Base-by-base conservation (phyloP, 2,329 filamentous ascomycete genomes). In the Didymella exigua region DNA sequence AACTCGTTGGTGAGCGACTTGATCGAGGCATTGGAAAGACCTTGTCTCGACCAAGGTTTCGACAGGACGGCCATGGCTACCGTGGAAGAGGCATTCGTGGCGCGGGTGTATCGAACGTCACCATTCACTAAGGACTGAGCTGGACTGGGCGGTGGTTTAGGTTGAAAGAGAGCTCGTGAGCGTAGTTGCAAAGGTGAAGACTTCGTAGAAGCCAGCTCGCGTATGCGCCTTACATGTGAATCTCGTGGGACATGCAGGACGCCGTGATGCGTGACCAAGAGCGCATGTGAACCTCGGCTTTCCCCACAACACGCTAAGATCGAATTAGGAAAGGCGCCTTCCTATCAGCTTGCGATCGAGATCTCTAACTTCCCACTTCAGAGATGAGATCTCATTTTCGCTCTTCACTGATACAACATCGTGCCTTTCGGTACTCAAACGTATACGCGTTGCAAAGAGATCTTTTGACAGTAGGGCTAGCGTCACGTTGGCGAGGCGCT, bases 31-130 rank as follows among this genome's bases (percentile, higher is more conserved):
- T 63, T 68, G 29, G 70, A 72, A 24, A 75, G 59, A 49, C 65
- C 56, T 31, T 68, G 61, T 36, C 62, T 66, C 37, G 64, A 63
- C 40, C 71, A 65, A 26, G 75, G 69, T 71, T 77, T 77, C 42
- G 75, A 77, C 55, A 77, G 68, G 59, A 73, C 75, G 51, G 74
- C 75, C 75, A 77, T 77, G 58, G 55, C 57, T 69, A 68, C 57
- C 60, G 56, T 65, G 37, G 49, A 42, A 33, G 53, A 64, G 59
- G 56, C 63, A 70, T 69, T 44, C 54, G 54, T 44, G 26, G 48
- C 21, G 16, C n/a, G 16, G 13, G 30, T 24, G 54, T 43, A 27
- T 48, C 31, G 50, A 19, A 31, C 37, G 48, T 51, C 48, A 56
- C 54, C 26, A 48, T 38, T 24, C 27, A 37, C 41, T 19, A 19